Evolutionary conservation across 169 alveolate genomes (phyloP).

Genomic region (Babesia sp.): DNA sequence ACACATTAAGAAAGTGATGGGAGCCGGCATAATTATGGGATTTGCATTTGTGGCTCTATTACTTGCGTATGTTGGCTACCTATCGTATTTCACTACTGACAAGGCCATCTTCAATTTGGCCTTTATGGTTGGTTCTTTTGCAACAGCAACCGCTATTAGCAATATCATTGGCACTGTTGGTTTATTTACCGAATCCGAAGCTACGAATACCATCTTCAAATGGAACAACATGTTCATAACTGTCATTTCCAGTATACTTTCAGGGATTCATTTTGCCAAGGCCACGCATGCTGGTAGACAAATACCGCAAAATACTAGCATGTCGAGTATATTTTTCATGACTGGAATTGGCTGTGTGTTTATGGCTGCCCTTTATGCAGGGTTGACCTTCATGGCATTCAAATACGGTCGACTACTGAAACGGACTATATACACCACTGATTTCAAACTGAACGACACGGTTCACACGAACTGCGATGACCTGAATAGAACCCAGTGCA

Average conservation of each 20-base stretch:
- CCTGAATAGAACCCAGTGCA: constrained; percentile 4
- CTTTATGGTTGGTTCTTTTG: background rate
- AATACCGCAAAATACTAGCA: background rate
- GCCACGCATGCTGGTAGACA: constrained; percentile 2
- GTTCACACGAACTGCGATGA: background rate
- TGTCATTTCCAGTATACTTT: background rate
- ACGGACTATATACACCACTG: background rate
- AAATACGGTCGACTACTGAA: background rate
- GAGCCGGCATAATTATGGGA: background rate
- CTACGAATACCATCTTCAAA: background rate
- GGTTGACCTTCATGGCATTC: constrained; percentile 4
- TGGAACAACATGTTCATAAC: constrained; percentile 12
- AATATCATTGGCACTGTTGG: background rate
- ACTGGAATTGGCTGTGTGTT: constrained; percentile 3
- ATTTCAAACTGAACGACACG: constrained; percentile 17
- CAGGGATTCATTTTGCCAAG: constrained; percentile 28
- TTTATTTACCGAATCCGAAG: background rate
- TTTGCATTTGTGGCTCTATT: background rate
- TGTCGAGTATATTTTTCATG: constrained; percentile 3
- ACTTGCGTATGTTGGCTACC: constrained; percentile 4
- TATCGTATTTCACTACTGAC: background rate
- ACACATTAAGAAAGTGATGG: background rate
- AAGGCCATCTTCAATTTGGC: constrained; percentile 3
- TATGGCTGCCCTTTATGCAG: background rate
- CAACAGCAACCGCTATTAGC: constrained; percentile 1